Conservation (phyloP, 495 filamentous ascomycete genomes). For the Aspergillus baeticus region DNA sequence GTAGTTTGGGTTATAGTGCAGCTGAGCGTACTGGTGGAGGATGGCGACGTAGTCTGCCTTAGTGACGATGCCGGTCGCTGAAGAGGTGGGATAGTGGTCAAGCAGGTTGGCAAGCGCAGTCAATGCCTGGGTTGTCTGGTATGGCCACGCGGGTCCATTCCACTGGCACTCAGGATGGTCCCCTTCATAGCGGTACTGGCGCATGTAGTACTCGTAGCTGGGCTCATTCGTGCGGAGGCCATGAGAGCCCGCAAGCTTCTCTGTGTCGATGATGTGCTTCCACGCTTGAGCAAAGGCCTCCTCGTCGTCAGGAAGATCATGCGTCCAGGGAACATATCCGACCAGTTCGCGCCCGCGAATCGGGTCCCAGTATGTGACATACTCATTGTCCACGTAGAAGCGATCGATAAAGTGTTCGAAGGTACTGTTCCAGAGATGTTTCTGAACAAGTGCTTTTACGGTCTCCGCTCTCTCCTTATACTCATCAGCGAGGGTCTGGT, state of each 20-base stretch:
- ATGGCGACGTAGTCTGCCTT: constrained; percentile 24
- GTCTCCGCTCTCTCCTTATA: constrained; percentile 21
- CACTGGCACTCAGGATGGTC: constrained; percentile 27
- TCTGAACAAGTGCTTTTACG: constrained; percentile 21
- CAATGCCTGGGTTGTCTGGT: constrained; percentile 29
- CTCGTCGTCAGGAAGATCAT: constrained; percentile 27
- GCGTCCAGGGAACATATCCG: constrained; percentile 31
- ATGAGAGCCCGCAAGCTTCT: constrained; percentile 22
- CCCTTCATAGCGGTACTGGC: constrained; percentile 27
- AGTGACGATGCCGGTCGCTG: constrained; percentile 13
- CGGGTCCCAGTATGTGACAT: constrained; percentile 31
- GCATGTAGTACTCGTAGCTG: constrained; percentile 33
- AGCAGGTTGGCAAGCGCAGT: constrained; percentile 29
- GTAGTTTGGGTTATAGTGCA: constrained; percentile 26
- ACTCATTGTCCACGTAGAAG: constrained; percentile 25
- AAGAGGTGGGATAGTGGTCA: constrained; percentile 27
- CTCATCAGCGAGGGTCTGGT: constrained; percentile 16
- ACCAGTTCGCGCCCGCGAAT: constrained; percentile 32
- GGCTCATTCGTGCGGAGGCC: constrained; percentile 31
- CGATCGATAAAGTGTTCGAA: constrained; percentile 34
- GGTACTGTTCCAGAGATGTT: constrained; percentile 28
- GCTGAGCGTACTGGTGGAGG: constrained; percentile 25
- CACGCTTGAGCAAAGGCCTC: constrained; percentile 21
- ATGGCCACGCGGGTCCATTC: constrained; percentile 34
- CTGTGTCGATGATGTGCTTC: constrained; percentile 18